Evolutionary conservation across 1,284 basidiomycete genomes (phyloP), one percentile per base, ranked within the genome.

Genomic region (Irpex sp.): DNA sequence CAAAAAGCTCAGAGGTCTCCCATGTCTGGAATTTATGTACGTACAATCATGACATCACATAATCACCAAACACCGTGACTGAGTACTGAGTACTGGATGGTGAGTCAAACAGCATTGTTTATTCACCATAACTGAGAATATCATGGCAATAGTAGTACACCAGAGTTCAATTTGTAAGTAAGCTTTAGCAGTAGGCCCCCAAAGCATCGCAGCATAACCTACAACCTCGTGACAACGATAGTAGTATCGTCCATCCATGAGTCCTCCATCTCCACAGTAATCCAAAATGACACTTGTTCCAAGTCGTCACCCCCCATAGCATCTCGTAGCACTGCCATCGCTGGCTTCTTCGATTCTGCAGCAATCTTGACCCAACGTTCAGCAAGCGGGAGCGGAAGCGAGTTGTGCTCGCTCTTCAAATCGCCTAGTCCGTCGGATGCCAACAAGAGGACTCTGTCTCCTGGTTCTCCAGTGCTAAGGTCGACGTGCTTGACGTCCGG

Each of bases 221-320:
- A 65, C 35, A 65, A 43, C 31, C 54, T 37, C 5, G 59, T 61
- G 6, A 90, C 88, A 64, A 90, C 77, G 61, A 90, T 83, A 9
- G 87, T 79, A 8, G 88, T 85, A 72, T 90, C 88, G 66, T 90
- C 88, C 66, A 90, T 79, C 88, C 88, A 90, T 6, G 83, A 80
- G 31, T 74, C 75, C 57, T 86, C 83, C 83, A 88, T 83, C 66
- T 90, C 85, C 65, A 89, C 73, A 39, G 87, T 90, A 71, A 90
- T 70, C 65, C 83, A 81, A 65, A 80, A 80, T 36, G 87, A 88
- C 39, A 88, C 83, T 36, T 77, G 75, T 62, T 76, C 75, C 62
- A 76, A 70, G 63, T 83, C 79, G 11, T 85, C 81, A 11, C 87
- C 86, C 37, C 88, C 87, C 19, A 90, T 75, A 0, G 81, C 83